phyloP scores from a whole-genome alignment of 148 eudicot genomes.

The Oxyria digyna region DNA sequence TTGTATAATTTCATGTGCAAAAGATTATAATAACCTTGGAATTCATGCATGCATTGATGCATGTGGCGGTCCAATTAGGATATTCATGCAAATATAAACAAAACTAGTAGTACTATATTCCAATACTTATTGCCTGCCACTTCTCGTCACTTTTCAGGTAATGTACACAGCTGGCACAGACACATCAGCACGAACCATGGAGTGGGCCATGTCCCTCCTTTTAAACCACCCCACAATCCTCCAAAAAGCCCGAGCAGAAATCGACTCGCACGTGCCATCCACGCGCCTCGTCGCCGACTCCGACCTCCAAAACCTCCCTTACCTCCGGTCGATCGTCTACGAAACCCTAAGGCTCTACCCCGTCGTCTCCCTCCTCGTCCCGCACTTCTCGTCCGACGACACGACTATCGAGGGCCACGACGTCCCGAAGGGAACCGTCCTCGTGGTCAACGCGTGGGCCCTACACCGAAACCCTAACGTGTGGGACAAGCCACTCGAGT shows the following conservation, averaged over 20 bases:
- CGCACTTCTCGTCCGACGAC: not conserved
- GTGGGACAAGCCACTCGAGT: constrained; percentile 6
- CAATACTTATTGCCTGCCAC: too few relatives aligned
- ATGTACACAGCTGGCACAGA: constrained; percentile 7
- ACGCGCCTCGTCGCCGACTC: not conserved
- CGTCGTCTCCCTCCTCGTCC: constrained; percentile 1
- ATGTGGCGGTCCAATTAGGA: too few relatives aligned
- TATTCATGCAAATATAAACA: too few relatives aligned
- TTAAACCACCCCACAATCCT: constrained; percentile 6
- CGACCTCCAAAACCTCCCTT: not conserved
- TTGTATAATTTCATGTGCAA: too few relatives aligned
- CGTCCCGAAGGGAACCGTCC: constrained; percentile 2
- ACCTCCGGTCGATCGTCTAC: not conserved
- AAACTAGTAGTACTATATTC: too few relatives aligned
- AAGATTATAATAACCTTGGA: too few relatives aligned
- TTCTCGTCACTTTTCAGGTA: not conserved
- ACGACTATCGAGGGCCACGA: not conserved
- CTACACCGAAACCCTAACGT: constrained; percentile 8
- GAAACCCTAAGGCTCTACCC: constrained; percentile 12
- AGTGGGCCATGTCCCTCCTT: constrained; percentile 13
- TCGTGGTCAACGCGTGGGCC: constrained; percentile 8
- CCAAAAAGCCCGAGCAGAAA: constrained; percentile 3
- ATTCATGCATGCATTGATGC: too few relatives aligned
- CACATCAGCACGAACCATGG: constrained; percentile 6
- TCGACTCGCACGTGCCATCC: not conserved